Evolutionary conservation across 768 basidiomycete genomes (phyloP).

Genomic region (Melanogaster broomeanus): DNA sequence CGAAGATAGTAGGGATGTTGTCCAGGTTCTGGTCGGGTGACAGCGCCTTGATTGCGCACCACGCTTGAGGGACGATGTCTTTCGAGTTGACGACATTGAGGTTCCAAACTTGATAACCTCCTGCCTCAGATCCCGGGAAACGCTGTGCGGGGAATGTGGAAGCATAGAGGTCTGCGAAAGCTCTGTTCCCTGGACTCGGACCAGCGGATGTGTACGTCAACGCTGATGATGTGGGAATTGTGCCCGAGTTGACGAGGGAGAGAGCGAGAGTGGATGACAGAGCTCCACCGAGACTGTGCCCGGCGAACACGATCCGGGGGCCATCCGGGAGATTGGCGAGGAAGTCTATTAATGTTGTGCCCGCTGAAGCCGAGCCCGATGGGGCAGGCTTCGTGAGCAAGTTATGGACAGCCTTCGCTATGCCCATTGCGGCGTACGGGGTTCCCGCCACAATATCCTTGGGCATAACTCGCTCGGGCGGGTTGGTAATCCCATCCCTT

Average conservation of each 20-base stretch:
- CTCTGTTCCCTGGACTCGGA: constrained; percentile 10
- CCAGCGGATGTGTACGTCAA: constrained; percentile 12
- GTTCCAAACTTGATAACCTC: constrained; percentile 14
- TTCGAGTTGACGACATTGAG: constrained; percentile 16
- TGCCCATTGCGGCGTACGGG: constrained; percentile 4
- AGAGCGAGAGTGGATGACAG: constrained; percentile 14
- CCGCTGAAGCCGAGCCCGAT: background rate
- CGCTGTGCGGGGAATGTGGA: background rate
- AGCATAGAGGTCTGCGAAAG: constrained; percentile 6
- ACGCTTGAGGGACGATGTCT: constrained; percentile 14
- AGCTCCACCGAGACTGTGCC: constrained; percentile 11
- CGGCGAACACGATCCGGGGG: constrained; percentile 2
- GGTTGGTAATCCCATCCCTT: background rate
- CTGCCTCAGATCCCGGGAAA: background rate
- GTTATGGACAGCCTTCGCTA: background rate
- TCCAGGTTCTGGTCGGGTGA: constrained; percentile 10
- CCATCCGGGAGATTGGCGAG: background rate
- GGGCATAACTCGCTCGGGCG: background rate
- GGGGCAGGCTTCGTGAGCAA: constrained; percentile 3
- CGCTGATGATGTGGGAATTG: background rate
- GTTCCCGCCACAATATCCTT: background rate
- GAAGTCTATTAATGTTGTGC: constrained; percentile 9
- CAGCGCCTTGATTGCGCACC: background rate
- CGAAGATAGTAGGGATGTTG: constrained; percentile 15
- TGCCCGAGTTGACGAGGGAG: no score